Evolutionary conservation across 805 yeast genomes (phyloP), one percentile per base, ranked within the genome.

Genomic region (Myxozyma melibiosi): DNA sequence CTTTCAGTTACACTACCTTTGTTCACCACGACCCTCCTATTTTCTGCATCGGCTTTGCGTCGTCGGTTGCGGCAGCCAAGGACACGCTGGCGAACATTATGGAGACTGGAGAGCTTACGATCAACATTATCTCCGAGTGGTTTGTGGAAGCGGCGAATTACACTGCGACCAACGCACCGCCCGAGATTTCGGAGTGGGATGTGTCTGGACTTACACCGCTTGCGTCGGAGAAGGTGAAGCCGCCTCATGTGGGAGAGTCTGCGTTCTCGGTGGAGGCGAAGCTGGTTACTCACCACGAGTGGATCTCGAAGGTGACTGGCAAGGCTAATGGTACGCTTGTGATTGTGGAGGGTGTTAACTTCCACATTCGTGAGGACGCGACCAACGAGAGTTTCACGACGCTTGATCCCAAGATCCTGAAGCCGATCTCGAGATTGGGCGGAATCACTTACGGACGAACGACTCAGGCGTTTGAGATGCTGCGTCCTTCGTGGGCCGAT

Each of bases 41-140:
- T 11, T 84, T 84, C 65, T 70, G 74, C 2, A 50, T 84, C 35
- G 82, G 84, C 0, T 68, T 82, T 58, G 71, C 80, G n/a, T 73
- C 70, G 5, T 61, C 55, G 13, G 64, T 38, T 11, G 44, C 44
- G 9, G 25, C 16, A 6, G 53, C 53, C 13, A 84, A 84, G 67
- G 86, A 84, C 67, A 76, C 86, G 3, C 70, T 73, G 52, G 63
- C 61, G 7, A 83, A 83, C 65, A 66, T 83, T n/a, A 64, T 79
- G 28, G 81, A 77, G 22, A 81, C 83, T 1, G 72, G 70, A 2
- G 88, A 84, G 65, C 74, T 78, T 52, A 80, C 85, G 18, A 76
- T 84, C 62, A 84, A 78, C 66, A 74, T 84, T 42, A 76, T 84
- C 39, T 74, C 82, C 49, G 88, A 84, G 68, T 84, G 85, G 86